Conservation (phyloP, 257 asterid genomes). For the Mitragyna speciosa region DNA sequence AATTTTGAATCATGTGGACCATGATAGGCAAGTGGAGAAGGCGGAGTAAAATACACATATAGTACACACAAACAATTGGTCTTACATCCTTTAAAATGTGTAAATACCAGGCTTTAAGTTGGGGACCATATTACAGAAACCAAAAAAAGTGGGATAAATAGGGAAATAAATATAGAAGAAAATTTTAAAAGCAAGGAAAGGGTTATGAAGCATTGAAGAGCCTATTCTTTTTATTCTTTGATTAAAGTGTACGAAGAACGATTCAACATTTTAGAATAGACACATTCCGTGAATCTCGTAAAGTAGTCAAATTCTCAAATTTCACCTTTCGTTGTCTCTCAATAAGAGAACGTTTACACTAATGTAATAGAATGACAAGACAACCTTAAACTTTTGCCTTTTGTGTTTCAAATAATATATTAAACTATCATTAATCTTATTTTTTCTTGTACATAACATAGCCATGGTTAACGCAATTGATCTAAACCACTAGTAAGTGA, state of each 20-base stretch:
- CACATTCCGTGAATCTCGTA: conserved; percentile 24
- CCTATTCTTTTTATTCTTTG: not conserved
- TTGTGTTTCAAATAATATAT: not conserved
- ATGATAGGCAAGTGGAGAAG: conserved; percentile 21
- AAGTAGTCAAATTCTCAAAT: conserved; percentile 20
- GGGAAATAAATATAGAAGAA: not conserved
- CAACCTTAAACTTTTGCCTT: conserved; percentile 23
- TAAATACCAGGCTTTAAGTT: conserved; percentile 23
- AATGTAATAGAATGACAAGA: conserved; percentile 19
- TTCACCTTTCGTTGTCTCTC: conserved; percentile 8
- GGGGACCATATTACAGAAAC: conserved; percentile 46
- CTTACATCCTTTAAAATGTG: conserved; percentile 27
- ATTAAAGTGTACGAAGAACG: not conserved
- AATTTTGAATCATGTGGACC: conserved; percentile 38
- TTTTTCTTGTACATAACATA: not conserved
- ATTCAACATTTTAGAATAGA: not conserved
- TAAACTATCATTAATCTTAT: not conserved
- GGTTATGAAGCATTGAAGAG: not conserved
- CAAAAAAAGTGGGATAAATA: conserved; percentile 14
- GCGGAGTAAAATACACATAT: not conserved
- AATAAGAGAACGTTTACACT: conserved; percentile 16
- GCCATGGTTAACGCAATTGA: not conserved
- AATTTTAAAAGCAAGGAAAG: not conserved
- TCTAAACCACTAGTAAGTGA: not conserved
- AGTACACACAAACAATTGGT: conserved; percentile 28